phyloP scores from a whole-genome alignment of 352 stramenopile species.

The Globisporangium okanoganense region DNA sequence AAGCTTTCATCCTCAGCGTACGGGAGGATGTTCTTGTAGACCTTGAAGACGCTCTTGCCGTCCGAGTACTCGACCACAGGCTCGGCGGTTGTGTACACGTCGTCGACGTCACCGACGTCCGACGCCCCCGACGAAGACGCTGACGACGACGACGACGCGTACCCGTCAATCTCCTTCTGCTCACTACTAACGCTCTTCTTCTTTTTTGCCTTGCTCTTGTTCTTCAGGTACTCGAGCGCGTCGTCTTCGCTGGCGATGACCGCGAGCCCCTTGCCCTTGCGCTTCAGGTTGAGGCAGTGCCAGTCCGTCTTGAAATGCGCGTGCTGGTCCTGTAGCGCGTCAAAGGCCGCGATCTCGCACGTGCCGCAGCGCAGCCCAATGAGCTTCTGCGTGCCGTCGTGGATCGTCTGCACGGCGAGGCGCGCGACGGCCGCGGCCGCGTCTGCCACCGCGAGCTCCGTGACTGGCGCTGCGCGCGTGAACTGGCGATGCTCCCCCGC shows the following conservation, averaged over 20 bases:
- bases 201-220: constrained; percentile 16
- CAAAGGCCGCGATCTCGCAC: constrained; percentile 67
- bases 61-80: constrained; percentile 81
- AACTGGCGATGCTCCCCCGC: constrained; percentile 52
- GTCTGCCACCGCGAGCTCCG: background rate
- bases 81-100: constrained; percentile 43
- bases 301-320: constrained; percentile 81
- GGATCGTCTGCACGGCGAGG: constrained; percentile 33
- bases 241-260: constrained; percentile 37
- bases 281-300: constrained; percentile 83
- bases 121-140: constrained; percentile 36
- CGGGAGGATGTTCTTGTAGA: constrained; percentile 66
- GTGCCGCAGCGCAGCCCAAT: constrained; percentile 65
- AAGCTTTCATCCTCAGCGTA: constrained; percentile 46
- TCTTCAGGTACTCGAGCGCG: constrained; percentile 23
- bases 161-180: constrained; percentile 6
- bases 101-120: constrained; percentile 43
- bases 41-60: constrained; percentile 70
- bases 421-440: constrained; percentile 14
- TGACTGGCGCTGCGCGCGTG: constrained; percentile 11
- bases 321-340: constrained; percentile 76
- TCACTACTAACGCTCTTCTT: constrained; percentile 17
- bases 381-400: constrained; percentile 33
- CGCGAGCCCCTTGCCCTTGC: constrained; percentile 47
- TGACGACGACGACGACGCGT: constrained; percentile 26